Conservation (phyloP, 345 rosid genomes). For the Brassica rapa region DNA sequence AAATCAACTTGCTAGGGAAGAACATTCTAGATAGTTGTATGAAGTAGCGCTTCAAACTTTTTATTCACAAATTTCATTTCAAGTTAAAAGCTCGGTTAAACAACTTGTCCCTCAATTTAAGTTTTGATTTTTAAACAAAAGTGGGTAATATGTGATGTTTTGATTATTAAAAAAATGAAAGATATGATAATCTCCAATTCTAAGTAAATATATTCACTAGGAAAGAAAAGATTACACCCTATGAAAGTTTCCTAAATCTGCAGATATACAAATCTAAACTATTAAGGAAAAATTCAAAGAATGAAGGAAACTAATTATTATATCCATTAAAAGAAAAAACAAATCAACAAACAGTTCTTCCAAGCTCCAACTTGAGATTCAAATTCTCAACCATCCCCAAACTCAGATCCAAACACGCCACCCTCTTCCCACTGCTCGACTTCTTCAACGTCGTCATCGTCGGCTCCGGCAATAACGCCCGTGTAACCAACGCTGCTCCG, state of each 20-base stretch:
- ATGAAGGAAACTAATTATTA: constrained; percentile 26
- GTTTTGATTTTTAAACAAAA: neutral
- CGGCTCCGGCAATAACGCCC: constrained; percentile 46
- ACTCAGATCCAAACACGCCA: constrained; percentile 41
- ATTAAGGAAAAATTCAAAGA: constrained; percentile 24
- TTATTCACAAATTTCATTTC: neutral
- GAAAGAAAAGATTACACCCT: constrained; percentile 2
- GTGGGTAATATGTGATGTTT: no score
- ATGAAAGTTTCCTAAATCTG: constrained; percentile 28
- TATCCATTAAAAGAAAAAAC: neutral
- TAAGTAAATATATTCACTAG: constrained; percentile 10
- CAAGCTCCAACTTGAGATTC: constrained; percentile 44
- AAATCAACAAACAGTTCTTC: constrained; percentile 42
- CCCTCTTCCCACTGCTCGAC: constrained; percentile 44
- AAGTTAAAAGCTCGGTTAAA: neutral
- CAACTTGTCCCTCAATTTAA: neutral
- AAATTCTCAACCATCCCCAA: constrained; percentile 31
- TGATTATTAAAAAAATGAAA: neutral
- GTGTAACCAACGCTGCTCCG: constrained; percentile 42
- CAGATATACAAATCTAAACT: constrained; percentile 23
- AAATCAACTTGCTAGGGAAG: neutral
- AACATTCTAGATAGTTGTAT: neutral
- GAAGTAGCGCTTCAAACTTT: neutral
- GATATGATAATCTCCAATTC: constrained; percentile 12
- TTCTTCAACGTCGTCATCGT: constrained; percentile 52